Conservation (phyloP, 2,329 filamentous ascomycete species). For the Claviceps spartinae region DNA sequence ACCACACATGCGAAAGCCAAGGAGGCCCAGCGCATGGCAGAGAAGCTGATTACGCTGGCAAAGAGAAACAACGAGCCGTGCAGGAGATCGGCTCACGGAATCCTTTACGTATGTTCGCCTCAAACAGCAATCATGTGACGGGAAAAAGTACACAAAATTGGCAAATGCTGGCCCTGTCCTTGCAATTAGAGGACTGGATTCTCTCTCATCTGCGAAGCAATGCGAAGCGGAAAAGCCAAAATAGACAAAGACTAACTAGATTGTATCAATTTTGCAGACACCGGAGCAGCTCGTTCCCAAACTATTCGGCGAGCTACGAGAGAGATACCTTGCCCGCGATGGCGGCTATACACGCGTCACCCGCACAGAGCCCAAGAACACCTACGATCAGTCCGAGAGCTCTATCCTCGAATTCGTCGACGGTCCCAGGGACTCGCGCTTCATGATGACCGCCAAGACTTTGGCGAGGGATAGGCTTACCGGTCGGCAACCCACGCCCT, state of each 20-base stretch:
- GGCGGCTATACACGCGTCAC: constrained; percentile 94
- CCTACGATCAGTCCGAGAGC: constrained; percentile 70
- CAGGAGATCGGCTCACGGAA: constrained; percentile 58
- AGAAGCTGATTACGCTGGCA: constrained; percentile 85
- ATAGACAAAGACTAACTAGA: not conserved
- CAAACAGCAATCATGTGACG: too few species aligned
- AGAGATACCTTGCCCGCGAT: constrained; percentile 64
- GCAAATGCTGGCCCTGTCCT: not conserved
- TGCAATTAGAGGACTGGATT: not conserved
- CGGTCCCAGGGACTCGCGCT: constrained; percentile 84
- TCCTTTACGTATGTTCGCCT: constrained; percentile 60
- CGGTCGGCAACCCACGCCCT: constrained; percentile 46
- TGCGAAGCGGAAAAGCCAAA: too few species aligned
- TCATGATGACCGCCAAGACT: constrained; percentile 81
- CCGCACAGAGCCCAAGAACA: constrained; percentile 76
- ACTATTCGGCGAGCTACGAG: constrained; percentile 69
- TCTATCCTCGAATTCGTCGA: constrained; percentile 94
- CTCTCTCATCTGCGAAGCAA: not conserved
- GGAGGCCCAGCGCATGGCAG: constrained; percentile 84
- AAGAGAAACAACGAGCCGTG: constrained; percentile 86
- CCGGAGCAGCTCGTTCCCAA: constrained; percentile 64
- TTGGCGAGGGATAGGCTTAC: constrained; percentile 51
- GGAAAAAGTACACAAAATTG: not conserved
- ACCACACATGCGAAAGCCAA: constrained; percentile 97
- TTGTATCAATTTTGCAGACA: constrained; percentile 31